A percentile compares a stretch with the other conserved stretches of the same genome.
Conservation (phyloP, 768 basidiomycete genomes). For the button mushroom (Agaricus bisporus) region DNA sequence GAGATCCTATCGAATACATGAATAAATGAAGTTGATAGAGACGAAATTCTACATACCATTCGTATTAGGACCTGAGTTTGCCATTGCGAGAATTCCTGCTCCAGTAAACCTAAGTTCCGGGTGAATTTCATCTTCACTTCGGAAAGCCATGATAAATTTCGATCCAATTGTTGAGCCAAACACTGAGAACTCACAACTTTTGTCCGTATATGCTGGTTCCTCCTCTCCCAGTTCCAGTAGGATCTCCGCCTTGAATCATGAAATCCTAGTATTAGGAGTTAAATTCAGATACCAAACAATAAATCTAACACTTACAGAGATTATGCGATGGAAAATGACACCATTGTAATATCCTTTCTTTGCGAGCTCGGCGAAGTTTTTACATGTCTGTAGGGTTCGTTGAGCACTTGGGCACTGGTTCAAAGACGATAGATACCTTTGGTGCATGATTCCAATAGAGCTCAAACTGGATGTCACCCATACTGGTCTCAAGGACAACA, state of each 20-base stretch:
- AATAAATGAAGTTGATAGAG: constrained; percentile 15
- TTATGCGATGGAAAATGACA: constrained; percentile 86
- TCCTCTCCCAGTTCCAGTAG: constrained; percentile 92
- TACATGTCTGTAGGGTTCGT: constrained; percentile 65
- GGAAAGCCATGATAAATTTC: neutral
- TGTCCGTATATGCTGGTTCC: constrained; percentile 86
- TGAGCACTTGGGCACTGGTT: constrained; percentile 10
- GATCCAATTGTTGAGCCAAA: neutral
- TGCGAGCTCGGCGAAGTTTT: constrained; percentile 91
- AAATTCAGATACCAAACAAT: neutral
- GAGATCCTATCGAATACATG: constrained; percentile 57
- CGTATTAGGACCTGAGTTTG: constrained; percentile 93
- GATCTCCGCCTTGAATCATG: constrained; percentile 96
- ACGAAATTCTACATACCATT: constrained; percentile 52
- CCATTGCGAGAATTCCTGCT: constrained; percentile 94
- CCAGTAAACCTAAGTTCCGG: constrained; percentile 92
- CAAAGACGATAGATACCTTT: constrained; percentile 22
- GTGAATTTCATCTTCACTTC: constrained; percentile 85
- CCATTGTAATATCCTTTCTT: constrained; percentile 91
- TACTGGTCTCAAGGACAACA: constrained; percentile 73
- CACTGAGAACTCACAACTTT: constrained; percentile 56
- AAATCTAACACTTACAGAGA: constrained; percentile 45
- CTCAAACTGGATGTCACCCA: constrained; percentile 87
- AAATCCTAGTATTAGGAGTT: constrained; percentile 57
- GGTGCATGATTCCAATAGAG: constrained; percentile 93